A percentile compares a stretch with the other conserved stretches of the same genome.
Conservation (phyloP, 352 stramenopile genomes). For the Pythium apleroticum region DNA sequence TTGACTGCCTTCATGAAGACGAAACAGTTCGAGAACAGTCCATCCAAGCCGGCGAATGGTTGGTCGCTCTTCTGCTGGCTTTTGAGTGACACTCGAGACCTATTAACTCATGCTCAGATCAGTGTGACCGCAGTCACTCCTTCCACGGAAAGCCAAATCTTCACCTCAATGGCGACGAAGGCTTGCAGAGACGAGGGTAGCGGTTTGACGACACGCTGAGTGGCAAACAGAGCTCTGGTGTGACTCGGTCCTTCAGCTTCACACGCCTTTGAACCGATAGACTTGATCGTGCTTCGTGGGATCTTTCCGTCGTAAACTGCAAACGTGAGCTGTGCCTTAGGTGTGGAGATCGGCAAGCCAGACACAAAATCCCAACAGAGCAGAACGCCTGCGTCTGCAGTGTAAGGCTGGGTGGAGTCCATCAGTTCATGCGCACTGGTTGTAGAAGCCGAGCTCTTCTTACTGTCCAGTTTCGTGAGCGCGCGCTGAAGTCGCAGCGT, state of each 20-base stretch:
- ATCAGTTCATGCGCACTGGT: background rate
- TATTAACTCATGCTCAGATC: background rate
- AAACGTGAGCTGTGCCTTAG: slow-evolving; percentile 30
- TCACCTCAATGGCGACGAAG: slow-evolving; percentile 30
- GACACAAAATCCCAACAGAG: slow-evolving; percentile 37
- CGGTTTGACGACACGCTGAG: slow-evolving; percentile 21
- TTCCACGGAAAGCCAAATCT: background rate
- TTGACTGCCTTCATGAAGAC: background rate
- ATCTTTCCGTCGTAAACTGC: slow-evolving; percentile 34
- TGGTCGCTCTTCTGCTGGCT: background rate
- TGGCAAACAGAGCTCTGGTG: slow-evolving; percentile 27
- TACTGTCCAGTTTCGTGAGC: slow-evolving; percentile 22
- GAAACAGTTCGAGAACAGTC: slow-evolving; percentile 32
- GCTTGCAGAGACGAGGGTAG: slow-evolving; percentile 15
- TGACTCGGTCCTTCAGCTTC: slow-evolving; percentile 28
- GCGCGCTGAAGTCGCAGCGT: slow-evolving; percentile 29
- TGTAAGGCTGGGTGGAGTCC: slow-evolving; percentile 12
- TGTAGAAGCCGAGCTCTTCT: background rate
- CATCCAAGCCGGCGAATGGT: slow-evolving; percentile 25
- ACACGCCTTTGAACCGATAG: slow-evolving; percentile 24
- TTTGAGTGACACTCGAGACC: slow-evolving; percentile 3
- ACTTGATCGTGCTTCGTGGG: slow-evolving; percentile 29
- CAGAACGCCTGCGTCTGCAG: slow-evolving; percentile 23
- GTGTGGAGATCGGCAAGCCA: slow-evolving; percentile 3
- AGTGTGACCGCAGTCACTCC: background rate